phyloP scores from a whole-genome alignment of 2,329 filamentous ascomycete species.

The Fusarium goolgardi region DNA sequence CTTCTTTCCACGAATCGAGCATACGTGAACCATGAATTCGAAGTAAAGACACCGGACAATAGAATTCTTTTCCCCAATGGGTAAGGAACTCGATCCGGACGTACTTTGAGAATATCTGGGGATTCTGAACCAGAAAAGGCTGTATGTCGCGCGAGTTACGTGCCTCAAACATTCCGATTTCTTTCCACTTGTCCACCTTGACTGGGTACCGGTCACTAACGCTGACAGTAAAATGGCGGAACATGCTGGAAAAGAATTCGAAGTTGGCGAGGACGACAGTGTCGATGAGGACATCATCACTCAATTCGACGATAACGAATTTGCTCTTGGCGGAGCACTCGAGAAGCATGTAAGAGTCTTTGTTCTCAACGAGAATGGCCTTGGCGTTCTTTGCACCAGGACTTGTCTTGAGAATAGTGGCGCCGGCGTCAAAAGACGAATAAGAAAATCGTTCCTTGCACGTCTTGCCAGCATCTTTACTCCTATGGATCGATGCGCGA shows the following conservation, averaged over 20 bases:
- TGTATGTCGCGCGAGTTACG: slow-evolving; percentile 94
- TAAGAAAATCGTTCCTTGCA: slow-evolving; percentile 99
- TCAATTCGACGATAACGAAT: slow-evolving; percentile 93
- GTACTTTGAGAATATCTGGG: slow-evolving; percentile 95
- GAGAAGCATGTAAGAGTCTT: slow-evolving; percentile 98
- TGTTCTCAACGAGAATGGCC: slow-evolving; percentile 92
- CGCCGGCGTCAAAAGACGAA: slow-evolving; percentile 96
- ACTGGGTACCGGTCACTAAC: slow-evolving; percentile 96
- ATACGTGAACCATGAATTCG: slow-evolving; percentile 96
- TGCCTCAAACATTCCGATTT: slow-evolving; percentile 88
- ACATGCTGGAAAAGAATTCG: slow-evolving; percentile 98
- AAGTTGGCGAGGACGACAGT: slow-evolving; percentile 98
- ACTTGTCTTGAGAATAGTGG: slow-evolving; percentile 91
- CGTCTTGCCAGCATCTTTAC: slow-evolving; percentile 94
- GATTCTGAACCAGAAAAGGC: slow-evolving; percentile 92
- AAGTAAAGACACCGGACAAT: slow-evolving; percentile 90
- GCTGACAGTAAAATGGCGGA: slow-evolving; percentile 88
- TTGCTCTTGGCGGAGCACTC: slow-evolving; percentile 89
- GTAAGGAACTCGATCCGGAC: slow-evolving; percentile 90
- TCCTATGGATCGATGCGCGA: slow-evolving; percentile 70
- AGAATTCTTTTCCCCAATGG: slow-evolving; percentile 97
- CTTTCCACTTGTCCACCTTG: slow-evolving; percentile 91
- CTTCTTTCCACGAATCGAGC: slow-evolving; percentile 91
- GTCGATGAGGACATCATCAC: slow-evolving; percentile 86
- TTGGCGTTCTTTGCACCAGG: slow-evolving; percentile 87